Percentiles rank a stretch among this genome's conserved stretches.
These are phyloP conservation scores for Plasmodium relictum DNA, from an alignment of 169 alveolate species.

Conservation along the genomic window DNA sequence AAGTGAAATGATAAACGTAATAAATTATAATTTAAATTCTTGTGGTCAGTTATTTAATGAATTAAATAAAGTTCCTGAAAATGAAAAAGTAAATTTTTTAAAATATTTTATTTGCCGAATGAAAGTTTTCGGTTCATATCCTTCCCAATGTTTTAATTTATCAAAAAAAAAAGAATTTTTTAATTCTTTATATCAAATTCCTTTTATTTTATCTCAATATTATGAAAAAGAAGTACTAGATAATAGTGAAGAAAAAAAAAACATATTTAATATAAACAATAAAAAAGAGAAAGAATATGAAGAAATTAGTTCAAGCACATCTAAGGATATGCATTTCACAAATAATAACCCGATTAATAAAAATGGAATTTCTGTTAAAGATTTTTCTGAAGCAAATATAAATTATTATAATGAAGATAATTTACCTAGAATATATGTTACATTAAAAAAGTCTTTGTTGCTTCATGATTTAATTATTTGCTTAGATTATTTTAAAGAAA, in stretches of 20 bases:
- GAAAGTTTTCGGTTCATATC: constrained; percentile 75
- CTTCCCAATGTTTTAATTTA: constrained; percentile 59
- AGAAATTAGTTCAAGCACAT: background rate
- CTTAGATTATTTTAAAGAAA: constrained; percentile 38
- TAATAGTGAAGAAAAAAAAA: background rate
- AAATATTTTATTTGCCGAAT: constrained; percentile 57
- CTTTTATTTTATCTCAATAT: constrained; percentile 62
- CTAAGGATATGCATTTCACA: background rate
- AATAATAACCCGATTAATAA: background rate
- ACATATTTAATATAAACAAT: background rate
- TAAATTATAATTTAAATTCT: constrained; percentile 54
- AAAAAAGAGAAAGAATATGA: background rate
- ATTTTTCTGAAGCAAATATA: background rate
- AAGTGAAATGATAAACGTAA: constrained; percentile 27
- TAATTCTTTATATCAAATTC: constrained; percentile 54
- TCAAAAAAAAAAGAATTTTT: constrained; percentile 22
- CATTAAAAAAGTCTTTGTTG: constrained; percentile 39
- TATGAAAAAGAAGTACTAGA: background rate
- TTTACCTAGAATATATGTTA: constrained; percentile 18
- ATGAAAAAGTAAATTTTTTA: constrained; percentile 63
- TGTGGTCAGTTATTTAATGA: constrained; percentile 72
- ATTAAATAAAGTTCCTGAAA: constrained; percentile 37
- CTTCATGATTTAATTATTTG: constrained; percentile 70
- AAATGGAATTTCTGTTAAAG: constrained; percentile 3
- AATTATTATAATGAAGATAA: background rate